Percentiles rank a stretch among this genome's conserved stretches.
Evolutionary conservation across 169 alveolate species (phyloP).

Genomic region (Cryptosporidium bovis): DNA sequence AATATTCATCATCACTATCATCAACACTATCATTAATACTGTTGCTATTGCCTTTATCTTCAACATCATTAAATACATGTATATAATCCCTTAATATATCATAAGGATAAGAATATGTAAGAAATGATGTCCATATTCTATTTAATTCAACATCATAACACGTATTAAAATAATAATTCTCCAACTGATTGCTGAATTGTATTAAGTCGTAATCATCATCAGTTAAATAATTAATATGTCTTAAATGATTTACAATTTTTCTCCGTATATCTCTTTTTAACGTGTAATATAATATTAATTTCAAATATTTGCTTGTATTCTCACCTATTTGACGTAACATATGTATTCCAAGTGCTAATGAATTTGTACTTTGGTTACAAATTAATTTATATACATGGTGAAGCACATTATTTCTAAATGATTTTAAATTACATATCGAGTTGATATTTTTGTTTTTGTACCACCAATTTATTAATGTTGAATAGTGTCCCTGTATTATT

Average conservation of each 20-base stretch:
- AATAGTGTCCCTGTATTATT: conserved; percentile 33
- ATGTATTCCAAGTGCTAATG: conserved; percentile 80
- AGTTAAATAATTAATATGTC: conserved; percentile 75
- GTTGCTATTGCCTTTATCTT: background rate
- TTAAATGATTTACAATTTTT: conserved; percentile 79
- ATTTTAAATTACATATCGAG: background rate
- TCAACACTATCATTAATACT: background rate
- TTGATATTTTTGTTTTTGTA: background rate
- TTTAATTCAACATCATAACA: conserved; percentile 82
- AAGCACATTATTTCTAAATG: conserved; percentile 2
- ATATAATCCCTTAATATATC: conserved; percentile 30
- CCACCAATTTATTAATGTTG: conserved; percentile 37
- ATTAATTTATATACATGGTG: conserved; percentile 77
- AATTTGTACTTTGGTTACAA: conserved; percentile 80
- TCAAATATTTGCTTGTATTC: conserved; percentile 67
- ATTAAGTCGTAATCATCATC: conserved; percentile 69
- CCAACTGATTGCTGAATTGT: conserved; percentile 55
- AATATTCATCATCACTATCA: background rate
- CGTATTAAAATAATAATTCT: conserved; percentile 78
- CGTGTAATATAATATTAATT: conserved; percentile 79
- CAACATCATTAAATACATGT: background rate
- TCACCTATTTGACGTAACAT: conserved; percentile 82
- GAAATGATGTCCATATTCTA: conserved; percentile 72
- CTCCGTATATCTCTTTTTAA: conserved; percentile 80
- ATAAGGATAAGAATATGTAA: conserved; percentile 36